Base-by-base conservation (phyloP, 2,329 filamentous ascomycete species). In the Zasmidium cellare region DNA sequence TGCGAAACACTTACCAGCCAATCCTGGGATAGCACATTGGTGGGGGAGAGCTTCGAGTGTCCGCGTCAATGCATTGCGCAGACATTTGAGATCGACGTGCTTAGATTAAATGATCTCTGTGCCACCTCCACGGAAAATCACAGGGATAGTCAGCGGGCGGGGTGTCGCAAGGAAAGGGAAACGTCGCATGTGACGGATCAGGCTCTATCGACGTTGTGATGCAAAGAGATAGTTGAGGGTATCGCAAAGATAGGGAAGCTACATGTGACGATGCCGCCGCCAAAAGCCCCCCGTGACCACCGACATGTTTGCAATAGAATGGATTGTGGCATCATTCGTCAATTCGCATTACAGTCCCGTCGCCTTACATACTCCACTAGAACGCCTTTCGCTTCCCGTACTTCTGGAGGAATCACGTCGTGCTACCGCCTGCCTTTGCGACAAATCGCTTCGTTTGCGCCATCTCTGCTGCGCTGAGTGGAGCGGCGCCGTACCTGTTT, bases 401-500 rank as follows among this genome's bases (percentile, higher is more conserved):
- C 11, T 41, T 3, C 3, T 18, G 11, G 16, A 16, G 51, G 46
- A 44, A 20, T 51, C 46, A 51, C 46, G 56, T 55, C 51, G 51
- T 58, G 48, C 31, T 46, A 51, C 59, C 55, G 9, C 52, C 55
- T 58, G 57, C 64, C 53, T 62, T 61, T 41, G 63, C 63, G 20
- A 72, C 59, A 50, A 67, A 67, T 19, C 60, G 46, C 53, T 65
- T 60, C 24, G 65, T 65, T 38, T 67, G 60, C 19, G 62, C 65
- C 53, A 70, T 58, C 52, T 69, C 67, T 22, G 61, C 58, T 3
- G 65, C 58, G 35, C 61, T 63, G 20, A 72, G 58, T 12, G 70
- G 70, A 51, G 69, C 69, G 14, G 67, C 66, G 53, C 70, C 70
- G 57, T 72, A 72, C 70, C 70, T 72, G 65, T 64, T 65, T 62